phyloP scores from a whole-genome alignment of 169 alveolate species.

The Babesia bigemina region DNA sequence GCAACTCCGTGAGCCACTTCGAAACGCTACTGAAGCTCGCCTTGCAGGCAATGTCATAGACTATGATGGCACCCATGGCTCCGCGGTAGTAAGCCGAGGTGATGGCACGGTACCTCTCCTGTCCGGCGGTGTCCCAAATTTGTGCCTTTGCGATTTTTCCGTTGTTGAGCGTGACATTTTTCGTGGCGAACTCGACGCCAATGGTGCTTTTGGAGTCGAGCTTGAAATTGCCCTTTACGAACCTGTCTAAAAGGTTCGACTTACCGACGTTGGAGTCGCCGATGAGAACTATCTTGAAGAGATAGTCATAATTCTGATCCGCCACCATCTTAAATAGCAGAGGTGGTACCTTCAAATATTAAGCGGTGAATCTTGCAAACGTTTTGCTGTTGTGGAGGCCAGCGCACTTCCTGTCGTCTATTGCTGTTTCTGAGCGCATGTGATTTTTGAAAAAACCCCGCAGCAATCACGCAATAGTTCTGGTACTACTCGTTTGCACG shows the following conservation, averaged over 20 bases:
- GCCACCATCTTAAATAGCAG: conserved; percentile 32
- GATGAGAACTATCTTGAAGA: conserved; percentile 81
- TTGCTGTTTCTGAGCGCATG: no score
- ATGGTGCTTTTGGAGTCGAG: conserved; percentile 96
- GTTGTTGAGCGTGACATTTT: conserved; percentile 84
- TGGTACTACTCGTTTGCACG: no score
- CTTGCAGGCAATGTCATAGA: conserved; percentile 96
- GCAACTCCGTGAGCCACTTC: conserved; percentile 95
- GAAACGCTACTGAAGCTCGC: conserved; percentile 91
- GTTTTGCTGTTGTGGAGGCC: not conserved
- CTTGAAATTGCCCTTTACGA: conserved; percentile 94
- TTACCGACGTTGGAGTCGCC: conserved; percentile 97
- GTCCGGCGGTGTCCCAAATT: conserved; percentile 99
- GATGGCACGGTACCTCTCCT: conserved; percentile 98
- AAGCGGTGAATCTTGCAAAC: not conserved
- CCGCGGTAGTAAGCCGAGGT: conserved; percentile 99
- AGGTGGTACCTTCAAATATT: not conserved
- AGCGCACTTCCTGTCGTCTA: no score
- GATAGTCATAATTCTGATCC: conserved; percentile 60
- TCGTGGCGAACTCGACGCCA: conserved; percentile 98
- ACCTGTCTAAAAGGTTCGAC: conserved; percentile 86
- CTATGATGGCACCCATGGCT: conserved; percentile 99
- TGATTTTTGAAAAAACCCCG: no score
- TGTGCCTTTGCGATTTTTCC: conserved; percentile 94
- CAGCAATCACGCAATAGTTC: no score